Conservation (phyloP, 1,284 basidiomycete genomes). For the Sporisorium reilianum region DNA sequence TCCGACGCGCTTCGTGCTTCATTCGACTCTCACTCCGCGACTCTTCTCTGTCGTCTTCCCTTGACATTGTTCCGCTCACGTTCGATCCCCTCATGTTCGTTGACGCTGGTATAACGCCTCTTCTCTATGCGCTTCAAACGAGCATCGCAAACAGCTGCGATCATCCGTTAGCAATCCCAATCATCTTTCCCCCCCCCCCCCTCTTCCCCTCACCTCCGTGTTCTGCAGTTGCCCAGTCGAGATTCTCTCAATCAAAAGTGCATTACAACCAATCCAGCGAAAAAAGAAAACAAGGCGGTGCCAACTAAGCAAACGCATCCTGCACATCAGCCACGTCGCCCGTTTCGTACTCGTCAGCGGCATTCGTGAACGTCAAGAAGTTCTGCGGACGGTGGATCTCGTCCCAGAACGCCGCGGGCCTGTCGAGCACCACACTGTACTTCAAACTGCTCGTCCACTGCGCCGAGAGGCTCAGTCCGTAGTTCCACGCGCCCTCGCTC, state of each 20-base stretch:
- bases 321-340: slow-evolving; percentile 60
- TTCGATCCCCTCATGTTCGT: too few species aligned
- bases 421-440: slow-evolving; percentile 89
- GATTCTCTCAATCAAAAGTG: too few species aligned
- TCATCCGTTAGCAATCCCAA: too few species aligned
- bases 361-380: slow-evolving; percentile 66
- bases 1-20: too few species aligned
- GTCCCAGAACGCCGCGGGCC: slow-evolving; percentile 93
- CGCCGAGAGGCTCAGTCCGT: slow-evolving; percentile 77
- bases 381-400: slow-evolving; percentile 83
- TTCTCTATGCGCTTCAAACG: too few species aligned
- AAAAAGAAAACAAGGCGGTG: neutral
- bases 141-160: too few species aligned
- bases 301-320: slow-evolving; percentile 58
- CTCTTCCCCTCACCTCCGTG: neutral
- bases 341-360: slow-evolving; percentile 28
- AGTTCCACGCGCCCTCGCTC: slow-evolving; percentile 60
- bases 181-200: too few species aligned
- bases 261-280: neutral
- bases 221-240: too few species aligned
- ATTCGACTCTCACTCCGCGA: too few species aligned
- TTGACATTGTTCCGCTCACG: too few species aligned
- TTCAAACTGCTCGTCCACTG: slow-evolving; percentile 86
- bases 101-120: too few species aligned
- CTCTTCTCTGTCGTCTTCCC: too few species aligned